Evolutionary conservation across 2,329 filamentous ascomycete species (phyloP), one percentile per base, ranked within the genome.

Genomic region (Calonectria hawksworthii): DNA sequence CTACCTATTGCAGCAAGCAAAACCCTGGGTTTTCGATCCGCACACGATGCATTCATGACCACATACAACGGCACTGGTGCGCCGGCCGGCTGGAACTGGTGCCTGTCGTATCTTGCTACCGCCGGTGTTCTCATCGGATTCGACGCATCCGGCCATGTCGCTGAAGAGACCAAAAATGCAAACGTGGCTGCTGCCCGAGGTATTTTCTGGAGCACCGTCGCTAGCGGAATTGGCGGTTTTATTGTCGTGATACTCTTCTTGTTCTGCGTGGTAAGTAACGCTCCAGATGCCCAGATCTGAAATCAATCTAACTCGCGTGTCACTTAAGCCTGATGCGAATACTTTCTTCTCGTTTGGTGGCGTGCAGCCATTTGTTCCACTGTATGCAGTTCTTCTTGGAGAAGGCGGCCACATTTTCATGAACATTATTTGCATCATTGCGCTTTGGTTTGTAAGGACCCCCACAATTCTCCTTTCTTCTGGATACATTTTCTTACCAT

Each of bases 51-150:
- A 11, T 92, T 92, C 80, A 89, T 91, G 84, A 87, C 89, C 16
- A 92, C 90, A 0, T 91, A 91, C 79, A 92, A 92, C 72, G 88
- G 88, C 2, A 90, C 88, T 14, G 89, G 88, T 14, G 88, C 89
- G 1, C 89, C 90, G 0, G 85, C 87, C 1, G 90, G 87, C 3
- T 92, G 91, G 90, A 92, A 92, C 79, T 92, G 90, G 91, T 92
- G 90, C 83, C 86, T 92, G 4, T 91, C 89, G 5, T 92, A 90
- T 80, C 87, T 91, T 32, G 90, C 90, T 1, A 92, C 91, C 1
- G 90, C 90, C 10, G 91, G 90, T 51, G 88, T 92, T 51, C 79
- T 92, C 70, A 91, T 92, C 67, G 91, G 91, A 2, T 92, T 91
- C 69, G 91, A 92, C 81, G 91, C 91, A 0, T 90, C 89, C 0